Base-by-base conservation (phyloP, 1,284 basidiomycete species). In the Amylostereum chailletii region DNA sequence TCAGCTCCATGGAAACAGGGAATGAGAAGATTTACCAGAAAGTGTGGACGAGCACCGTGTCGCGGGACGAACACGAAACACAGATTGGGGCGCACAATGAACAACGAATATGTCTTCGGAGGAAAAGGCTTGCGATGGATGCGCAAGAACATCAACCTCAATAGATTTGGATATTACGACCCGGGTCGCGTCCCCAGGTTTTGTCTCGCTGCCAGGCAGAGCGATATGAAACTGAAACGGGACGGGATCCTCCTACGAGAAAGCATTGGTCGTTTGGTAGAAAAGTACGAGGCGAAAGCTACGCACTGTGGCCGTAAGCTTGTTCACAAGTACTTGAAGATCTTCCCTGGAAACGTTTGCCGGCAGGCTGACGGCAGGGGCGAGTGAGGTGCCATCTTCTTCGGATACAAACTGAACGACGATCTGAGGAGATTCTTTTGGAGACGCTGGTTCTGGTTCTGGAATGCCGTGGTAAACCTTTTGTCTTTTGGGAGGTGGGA, bases 61-160 rank as follows among this genome's bases (percentile, higher is more conserved):
- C 11, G 96, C 93, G 39, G 91, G 91, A 56, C 94, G 76, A 9
- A 99, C 95, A 57, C 86, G 83, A 70, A 98, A 99, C 2, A 99
- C 90, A 19, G 94, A 94, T 66, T 98, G 94, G 2, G 96, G 95
- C 39, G 94, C 83, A 65, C 93, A 96, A 60, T 86, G 81, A 32
- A 96, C 75, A 48, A 89, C 76, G 53, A 96, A 83, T 8, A 94
- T 77, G 62, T 91, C 91, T 76, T 97, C 94, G 6, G 85, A 76
- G 0, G 88, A 86, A 62, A 91, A 91, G 0, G 78, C 71, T 34
- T 79, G 74, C 0, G 80, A 80, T 0, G 85, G 72, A 54, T 90
- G 86, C 4, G 74, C 70, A 2, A 96, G 71, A 1, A 94, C 76
- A 60, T 95, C 91, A 3, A 76, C 68, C 57, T 89, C 79, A 42